These are phyloP conservation scores for Cryptococcus hybrid DNA, from an alignment of 1,284 basidiomycete species.

Conservation along the genomic window DNA sequence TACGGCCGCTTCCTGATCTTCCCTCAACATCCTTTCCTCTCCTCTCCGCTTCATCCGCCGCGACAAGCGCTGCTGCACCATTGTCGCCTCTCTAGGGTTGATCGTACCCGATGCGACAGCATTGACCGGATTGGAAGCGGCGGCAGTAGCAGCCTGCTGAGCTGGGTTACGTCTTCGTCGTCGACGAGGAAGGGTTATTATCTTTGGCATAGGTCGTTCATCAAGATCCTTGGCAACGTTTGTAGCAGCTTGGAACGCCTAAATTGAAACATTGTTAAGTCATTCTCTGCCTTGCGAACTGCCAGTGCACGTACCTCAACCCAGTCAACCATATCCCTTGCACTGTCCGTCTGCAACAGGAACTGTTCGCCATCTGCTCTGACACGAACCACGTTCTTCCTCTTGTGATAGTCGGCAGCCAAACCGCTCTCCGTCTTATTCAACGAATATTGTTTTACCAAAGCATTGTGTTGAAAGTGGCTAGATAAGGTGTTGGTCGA, in stretches of 20 bases:
- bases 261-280: neutral
- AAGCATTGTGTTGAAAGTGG: constrained; percentile 49
- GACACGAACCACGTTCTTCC: constrained; percentile 91
- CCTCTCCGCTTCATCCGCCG: constrained; percentile 34
- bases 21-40: constrained; percentile 48
- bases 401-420: constrained; percentile 92
- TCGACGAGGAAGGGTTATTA: constrained; percentile 55
- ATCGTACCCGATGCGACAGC: constrained; percentile 1
- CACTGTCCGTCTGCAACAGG: constrained; percentile 83
- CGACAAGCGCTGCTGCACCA: constrained; percentile 11
- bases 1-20: constrained; percentile 40
- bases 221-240: constrained; percentile 92
- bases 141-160: neutral
- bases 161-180: constrained; percentile 37
- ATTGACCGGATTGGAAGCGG: constrained; percentile 4
- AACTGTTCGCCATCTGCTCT: constrained; percentile 96
- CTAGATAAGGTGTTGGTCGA: constrained; percentile 17
- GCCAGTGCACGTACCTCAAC: constrained; percentile 71
- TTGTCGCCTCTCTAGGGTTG: constrained; percentile 1
- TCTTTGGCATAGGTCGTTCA: constrained; percentile 82
- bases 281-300: too few species aligned
- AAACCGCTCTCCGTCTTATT: constrained; percentile 89
- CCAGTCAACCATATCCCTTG: constrained; percentile 86
- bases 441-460: constrained; percentile 69
- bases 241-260: constrained; percentile 89